Base-by-base conservation (phyloP, 139 green algal genomes). In the Pleodorina starrii region DNA sequence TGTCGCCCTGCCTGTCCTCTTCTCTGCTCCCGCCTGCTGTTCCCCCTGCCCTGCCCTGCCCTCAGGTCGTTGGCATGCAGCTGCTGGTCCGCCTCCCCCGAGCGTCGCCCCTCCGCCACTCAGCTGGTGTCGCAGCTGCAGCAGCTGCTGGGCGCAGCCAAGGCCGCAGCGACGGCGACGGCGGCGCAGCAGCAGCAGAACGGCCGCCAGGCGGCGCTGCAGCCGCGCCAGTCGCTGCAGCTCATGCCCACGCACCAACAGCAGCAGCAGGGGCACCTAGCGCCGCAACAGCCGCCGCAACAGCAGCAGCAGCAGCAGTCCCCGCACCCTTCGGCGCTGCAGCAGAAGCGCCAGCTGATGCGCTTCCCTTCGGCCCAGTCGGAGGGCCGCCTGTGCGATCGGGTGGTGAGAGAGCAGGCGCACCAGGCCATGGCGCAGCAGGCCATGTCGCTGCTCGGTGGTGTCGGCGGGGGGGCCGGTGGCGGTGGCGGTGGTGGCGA, bases 21-120 rank as follows among this genome's bases (percentile, higher is more conserved):
- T n/a, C n/a, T n/a, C n/a, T n/a, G n/a, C n/a, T n/a, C n/a, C n/a
- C n/a, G n/a, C n/a, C n/a, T n/a, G n/a, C n/a, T n/a, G n/a, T n/a
- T n/a, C n/a, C n/a, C n/a, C n/a, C n/a, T n/a, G n/a, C n/a, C n/a
- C n/a, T n/a, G n/a, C 36, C 71, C 71, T 16, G 7, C 43, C 44
- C 46, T 16, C 80, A 87, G 80, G 0, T 29, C 80, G 12, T 40
- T 87, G 29, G 80, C 80, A 16, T 36, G 5, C 42, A 68, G 80
- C 60, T 87, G 80, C 80, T 87, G 60, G 60, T 25, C 80, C 42
- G 3, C 27, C 42, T 29, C 10, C 43, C 60, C 80, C 29, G 42
- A 87, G n/a, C 80, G 80, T 42, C 80, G 80, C n/a, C 80, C 80
- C 40, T 59, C 60, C 29, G 80, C 80, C 80, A 68, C 60, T 9